Percentiles rank a stretch among this genome's conserved stretches.
Evolutionary conservation across 306 rosid species (phyloP).

Genomic region (Morella rubra): DNA sequence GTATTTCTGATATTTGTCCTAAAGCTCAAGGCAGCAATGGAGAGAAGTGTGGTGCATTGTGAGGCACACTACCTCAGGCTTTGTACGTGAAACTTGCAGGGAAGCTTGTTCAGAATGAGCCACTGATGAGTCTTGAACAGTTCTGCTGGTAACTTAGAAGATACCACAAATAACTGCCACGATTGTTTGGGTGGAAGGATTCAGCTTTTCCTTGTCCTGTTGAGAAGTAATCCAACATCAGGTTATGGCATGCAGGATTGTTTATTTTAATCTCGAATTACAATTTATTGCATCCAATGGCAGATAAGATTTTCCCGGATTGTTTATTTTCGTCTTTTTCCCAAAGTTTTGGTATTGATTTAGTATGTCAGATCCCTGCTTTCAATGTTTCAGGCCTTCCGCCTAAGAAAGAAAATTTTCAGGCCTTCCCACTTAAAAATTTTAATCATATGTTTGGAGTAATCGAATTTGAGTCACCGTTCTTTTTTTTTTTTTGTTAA

Average conservation of each 20-base stretch:
- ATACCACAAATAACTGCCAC: background rate
- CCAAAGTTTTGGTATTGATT: too few species aligned
- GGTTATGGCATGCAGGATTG: background rate
- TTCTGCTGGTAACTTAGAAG: background rate
- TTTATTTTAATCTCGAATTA: background rate
- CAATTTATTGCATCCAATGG: background rate
- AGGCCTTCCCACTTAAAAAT: too few species aligned
- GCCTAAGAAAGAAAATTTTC: too few species aligned
- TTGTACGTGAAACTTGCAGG: background rate
- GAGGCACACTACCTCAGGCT: background rate
- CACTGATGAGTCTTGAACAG: background rate
- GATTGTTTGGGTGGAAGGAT: too few species aligned
- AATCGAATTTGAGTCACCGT: too few species aligned
- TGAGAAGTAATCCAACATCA: background rate
- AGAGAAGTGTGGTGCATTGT: background rate
- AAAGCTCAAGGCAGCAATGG: background rate
- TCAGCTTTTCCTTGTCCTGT: background rate
- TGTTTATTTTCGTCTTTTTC: too few species aligned
- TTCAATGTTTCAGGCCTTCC: too few species aligned
- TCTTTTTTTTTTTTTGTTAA: too few species aligned
- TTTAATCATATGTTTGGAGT: too few species aligned
- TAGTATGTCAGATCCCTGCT: too few species aligned
- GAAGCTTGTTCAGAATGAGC: background rate
- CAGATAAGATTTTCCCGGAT: background rate
- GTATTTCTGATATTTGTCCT: background rate